Percentiles rank a stretch among this genome's conserved stretches.
Evolutionary conservation across 2,329 filamentous ascomycete genomes (phyloP).

Genomic region (Hypoxylon sp.): DNA sequence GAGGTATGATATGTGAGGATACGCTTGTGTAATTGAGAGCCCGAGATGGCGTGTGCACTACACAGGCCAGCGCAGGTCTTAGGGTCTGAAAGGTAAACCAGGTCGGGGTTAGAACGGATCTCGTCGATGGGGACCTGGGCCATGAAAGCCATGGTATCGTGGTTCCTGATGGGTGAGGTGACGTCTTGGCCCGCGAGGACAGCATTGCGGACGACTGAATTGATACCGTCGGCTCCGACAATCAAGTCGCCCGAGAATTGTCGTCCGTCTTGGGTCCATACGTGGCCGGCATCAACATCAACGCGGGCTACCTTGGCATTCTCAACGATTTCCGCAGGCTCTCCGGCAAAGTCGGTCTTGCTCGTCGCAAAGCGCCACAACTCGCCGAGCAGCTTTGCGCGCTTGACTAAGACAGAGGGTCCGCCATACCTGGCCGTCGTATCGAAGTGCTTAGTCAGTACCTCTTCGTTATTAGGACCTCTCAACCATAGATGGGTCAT

Average conservation of each 20-base stretch:
- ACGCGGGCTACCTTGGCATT: slow-evolving; percentile 37
- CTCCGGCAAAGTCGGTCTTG: slow-evolving; percentile 20
- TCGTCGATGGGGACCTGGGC: slow-evolving; percentile 29
- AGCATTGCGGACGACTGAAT: slow-evolving; percentile 30
- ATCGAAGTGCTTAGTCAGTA: slow-evolving; percentile 33
- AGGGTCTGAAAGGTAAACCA: slow-evolving; percentile 32
- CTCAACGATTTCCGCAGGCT: slow-evolving; percentile 23
- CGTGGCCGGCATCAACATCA: slow-evolving; percentile 31
- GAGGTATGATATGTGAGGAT: slow-evolving; percentile 37
- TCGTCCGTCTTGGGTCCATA: slow-evolving; percentile 34
- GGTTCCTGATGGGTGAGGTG: slow-evolving; percentile 10
- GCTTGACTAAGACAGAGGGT: slow-evolving; percentile 32
- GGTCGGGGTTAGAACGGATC: slow-evolving; percentile 22
- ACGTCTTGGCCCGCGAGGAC: slow-evolving; percentile 20
- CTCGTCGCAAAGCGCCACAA: slow-evolving; percentile 34
- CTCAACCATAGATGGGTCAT: slow-evolving; percentile 36
- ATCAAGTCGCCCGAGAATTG: slow-evolving; percentile 36
- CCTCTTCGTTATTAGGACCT: slow-evolving; percentile 27
- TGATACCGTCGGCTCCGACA: slow-evolving; percentile 40
- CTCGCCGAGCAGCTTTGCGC: slow-evolving; percentile 33
- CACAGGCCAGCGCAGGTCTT: slow-evolving; percentile 28
- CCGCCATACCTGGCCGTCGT: slow-evolving; percentile 32
- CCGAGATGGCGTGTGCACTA: slow-evolving; percentile 18
- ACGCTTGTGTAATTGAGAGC: slow-evolving; percentile 22
- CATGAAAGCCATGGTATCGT: slow-evolving; percentile 32